A percentile compares a stretch with the other conserved stretches of the same genome.
phyloP scores from a whole-genome alignment of 305 asterid species.

The Fraxinus velutina region DNA sequence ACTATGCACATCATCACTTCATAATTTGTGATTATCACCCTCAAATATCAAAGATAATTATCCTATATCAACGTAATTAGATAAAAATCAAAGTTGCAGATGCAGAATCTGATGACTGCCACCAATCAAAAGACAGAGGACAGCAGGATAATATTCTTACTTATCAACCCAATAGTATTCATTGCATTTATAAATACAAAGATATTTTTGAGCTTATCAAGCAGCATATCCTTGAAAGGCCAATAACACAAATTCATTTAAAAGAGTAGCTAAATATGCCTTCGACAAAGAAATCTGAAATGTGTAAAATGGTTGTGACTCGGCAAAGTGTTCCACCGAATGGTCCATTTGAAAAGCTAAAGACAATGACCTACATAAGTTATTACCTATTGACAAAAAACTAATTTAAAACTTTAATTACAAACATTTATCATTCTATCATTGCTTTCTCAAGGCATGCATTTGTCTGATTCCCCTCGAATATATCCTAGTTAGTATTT shows the following conservation, averaged over 20 bases:
- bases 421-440: not conserved
- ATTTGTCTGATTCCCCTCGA: not conserved
- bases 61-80: not conserved
- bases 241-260: not conserved
- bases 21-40: not conserved
- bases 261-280: not conserved
- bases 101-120: not conserved
- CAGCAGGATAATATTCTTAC: not conserved
- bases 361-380: not conserved
- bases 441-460: not conserved
- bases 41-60: not conserved
- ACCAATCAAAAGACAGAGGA: not conserved
- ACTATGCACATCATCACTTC: too few relatives aligned
- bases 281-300: not conserved
- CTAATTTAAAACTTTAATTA: not conserved
- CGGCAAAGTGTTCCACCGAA: not conserved
- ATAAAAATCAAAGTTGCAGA: not conserved
- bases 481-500: not conserved
- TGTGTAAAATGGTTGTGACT: not conserved
- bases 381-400: not conserved
- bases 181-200: not conserved
- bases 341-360: not conserved
- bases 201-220: not conserved
- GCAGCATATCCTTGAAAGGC: not conserved
- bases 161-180: not conserved